Conservation (phyloP, 352 stramenopile genomes). For the Globisporangium cylindrosporum region DNA sequence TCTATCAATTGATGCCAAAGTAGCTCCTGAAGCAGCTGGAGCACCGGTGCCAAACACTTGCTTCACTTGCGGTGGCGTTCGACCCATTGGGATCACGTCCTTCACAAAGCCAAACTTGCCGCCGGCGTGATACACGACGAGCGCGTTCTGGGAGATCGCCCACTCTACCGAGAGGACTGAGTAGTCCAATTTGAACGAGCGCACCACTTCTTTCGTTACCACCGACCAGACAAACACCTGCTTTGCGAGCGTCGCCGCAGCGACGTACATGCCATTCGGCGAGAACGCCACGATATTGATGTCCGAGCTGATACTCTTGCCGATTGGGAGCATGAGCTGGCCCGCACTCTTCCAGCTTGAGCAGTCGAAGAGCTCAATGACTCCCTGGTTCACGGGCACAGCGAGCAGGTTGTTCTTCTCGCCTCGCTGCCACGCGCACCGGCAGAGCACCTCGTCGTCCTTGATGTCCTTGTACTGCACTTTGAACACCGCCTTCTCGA, state of each 20-base stretch:
- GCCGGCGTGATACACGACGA: constrained; percentile 58
- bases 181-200: constrained; percentile 62
- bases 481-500: constrained; percentile 42
- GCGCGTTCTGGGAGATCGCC: constrained; percentile 43
- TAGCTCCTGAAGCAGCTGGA: background rate
- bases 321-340: constrained; percentile 54
- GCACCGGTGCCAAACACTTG: constrained; percentile 20
- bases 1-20: background rate
- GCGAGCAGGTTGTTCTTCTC: constrained; percentile 36
- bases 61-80: constrained; percentile 50
- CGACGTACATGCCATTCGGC: constrained; percentile 75
- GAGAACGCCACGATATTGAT: constrained; percentile 76
- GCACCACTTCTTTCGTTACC: constrained; percentile 44
- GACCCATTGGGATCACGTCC: constrained; percentile 52
- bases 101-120: constrained; percentile 67
- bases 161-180: constrained; percentile 56
- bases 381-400: constrained; percentile 58
- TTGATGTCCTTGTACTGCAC: constrained; percentile 59
- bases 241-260: constrained; percentile 60
- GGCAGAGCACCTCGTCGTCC: constrained; percentile 59
- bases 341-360: constrained; percentile 40
- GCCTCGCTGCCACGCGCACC: constrained; percentile 61
- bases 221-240: constrained; percentile 75
- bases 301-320: constrained; percentile 51
- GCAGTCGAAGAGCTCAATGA: constrained; percentile 62